These are phyloP conservation scores for Talaromyces proteolyticus DNA, from an alignment of 495 filamentous ascomycete genomes.

Conservation along the genomic window DNA sequence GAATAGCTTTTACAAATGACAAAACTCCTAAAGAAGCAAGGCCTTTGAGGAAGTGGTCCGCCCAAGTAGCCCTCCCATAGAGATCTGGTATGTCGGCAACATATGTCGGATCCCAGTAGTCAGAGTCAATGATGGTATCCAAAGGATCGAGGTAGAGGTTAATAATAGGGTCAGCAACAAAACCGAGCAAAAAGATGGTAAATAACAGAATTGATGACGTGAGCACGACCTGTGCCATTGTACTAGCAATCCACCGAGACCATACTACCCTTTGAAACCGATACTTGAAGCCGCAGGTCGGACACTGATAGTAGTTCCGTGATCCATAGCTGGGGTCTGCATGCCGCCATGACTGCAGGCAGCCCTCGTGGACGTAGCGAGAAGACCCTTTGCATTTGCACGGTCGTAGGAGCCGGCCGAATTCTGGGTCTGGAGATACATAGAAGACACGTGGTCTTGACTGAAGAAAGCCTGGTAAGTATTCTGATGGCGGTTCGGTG, in stretches of 20 bases:
- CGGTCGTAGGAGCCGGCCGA: constrained; percentile 79
- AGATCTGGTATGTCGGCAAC: constrained; percentile 30
- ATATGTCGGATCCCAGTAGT: constrained; percentile 28
- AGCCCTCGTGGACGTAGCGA: constrained; percentile 93
- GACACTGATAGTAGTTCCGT: constrained; percentile 79
- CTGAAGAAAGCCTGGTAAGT: constrained; percentile 57
- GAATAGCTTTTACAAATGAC: constrained; percentile 76
- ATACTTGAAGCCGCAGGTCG: constrained; percentile 83
- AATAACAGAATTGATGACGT: constrained; percentile 65
- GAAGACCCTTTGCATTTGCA: constrained; percentile 91
- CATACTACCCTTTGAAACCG: constrained; percentile 71
- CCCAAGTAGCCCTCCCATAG: constrained; percentile 53
- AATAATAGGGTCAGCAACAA: constrained; percentile 90
- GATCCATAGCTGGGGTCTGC: constrained; percentile 60
- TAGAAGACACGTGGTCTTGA: constrained; percentile 62
- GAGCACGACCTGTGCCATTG: constrained; percentile 52
- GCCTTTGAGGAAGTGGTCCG: constrained; percentile 82
- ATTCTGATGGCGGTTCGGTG: constrained; percentile 56
- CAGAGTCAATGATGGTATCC: constrained; percentile 37
- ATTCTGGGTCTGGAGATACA: constrained; percentile 63
- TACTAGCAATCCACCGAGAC: constrained; percentile 69
- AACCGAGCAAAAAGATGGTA: constrained; percentile 74
- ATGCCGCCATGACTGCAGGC: constrained; percentile 79
- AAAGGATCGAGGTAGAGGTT: constrained; percentile 77
- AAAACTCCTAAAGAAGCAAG: constrained; percentile 77